Conservation (phyloP, 352 stramenopile genomes). For the Globisporangium radiosum region DNA sequence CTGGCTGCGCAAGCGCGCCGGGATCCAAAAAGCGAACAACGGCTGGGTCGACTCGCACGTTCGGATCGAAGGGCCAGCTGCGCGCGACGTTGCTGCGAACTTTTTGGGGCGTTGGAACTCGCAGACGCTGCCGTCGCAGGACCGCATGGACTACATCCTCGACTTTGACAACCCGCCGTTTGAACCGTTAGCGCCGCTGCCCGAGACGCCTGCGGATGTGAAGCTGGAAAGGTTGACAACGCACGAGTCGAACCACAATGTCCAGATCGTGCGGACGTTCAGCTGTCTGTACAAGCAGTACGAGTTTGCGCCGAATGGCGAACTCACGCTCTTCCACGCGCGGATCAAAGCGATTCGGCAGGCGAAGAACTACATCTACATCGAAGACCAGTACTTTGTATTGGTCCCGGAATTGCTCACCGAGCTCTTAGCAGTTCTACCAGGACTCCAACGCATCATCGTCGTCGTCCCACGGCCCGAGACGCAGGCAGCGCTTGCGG, state of each 20-base stretch:
- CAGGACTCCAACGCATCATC: slow-evolving; percentile 35
- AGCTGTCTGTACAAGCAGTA: slow-evolving; percentile 45
- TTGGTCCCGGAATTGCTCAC: slow-evolving; percentile 36
- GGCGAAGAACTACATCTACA: slow-evolving; percentile 61
- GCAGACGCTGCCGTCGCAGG: slow-evolving; percentile 17
- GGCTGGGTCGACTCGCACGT: slow-evolving; percentile 51
- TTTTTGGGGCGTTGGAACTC: slow-evolving; percentile 53
- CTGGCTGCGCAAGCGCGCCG: slow-evolving; percentile 22
- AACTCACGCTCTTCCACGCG: slow-evolving; percentile 36
- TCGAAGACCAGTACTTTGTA: slow-evolving; percentile 66
- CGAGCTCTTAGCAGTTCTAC: slow-evolving; percentile 36
- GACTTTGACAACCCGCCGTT: slow-evolving; percentile 41
- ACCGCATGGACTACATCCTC: slow-evolving; percentile 25
- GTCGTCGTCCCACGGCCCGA: slow-evolving; percentile 31
- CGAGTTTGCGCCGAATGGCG: slow-evolving; percentile 45
- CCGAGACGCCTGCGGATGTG: slow-evolving; percentile 25
- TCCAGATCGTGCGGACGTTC: slow-evolving; percentile 57
- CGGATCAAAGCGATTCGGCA: slow-evolving; percentile 46
- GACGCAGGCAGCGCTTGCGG: slow-evolving; percentile 12
- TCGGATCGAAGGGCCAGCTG: slow-evolving; percentile 34
- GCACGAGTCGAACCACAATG: slow-evolving; percentile 18
- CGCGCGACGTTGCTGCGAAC: slow-evolving; percentile 46
- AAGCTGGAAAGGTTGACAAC: slow-evolving; percentile 7
- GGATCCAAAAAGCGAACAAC: slow-evolving; percentile 23
- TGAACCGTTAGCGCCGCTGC: slow-evolving; percentile 18